A percentile compares a stretch with the other conserved stretches of the same genome.
These are phyloP conservation scores for Phialophora tarda DNA, from an alignment of 2,329 filamentous ascomycete genomes.

Conservation along the genomic window DNA sequence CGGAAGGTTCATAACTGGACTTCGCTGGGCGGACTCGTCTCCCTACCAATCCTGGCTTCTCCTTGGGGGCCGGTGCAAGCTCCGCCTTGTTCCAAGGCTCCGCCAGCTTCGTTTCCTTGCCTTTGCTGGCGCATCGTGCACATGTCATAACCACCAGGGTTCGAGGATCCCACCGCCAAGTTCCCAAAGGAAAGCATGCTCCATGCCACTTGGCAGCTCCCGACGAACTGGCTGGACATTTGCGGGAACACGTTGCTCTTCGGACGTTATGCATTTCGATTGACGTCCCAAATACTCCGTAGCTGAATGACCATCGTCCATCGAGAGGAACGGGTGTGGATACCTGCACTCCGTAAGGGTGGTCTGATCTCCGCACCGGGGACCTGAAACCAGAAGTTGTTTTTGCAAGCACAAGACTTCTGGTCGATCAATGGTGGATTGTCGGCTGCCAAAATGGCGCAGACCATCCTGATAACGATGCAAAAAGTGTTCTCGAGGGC, in stretches of 20 bases:
- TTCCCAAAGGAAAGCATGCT: background rate
- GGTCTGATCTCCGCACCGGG: background rate
- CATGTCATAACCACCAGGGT: background rate
- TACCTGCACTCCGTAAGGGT: background rate
- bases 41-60: background rate
- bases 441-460: background rate
- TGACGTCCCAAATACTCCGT: background rate
- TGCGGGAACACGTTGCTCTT: background rate
- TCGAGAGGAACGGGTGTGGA: background rate
- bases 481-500: background rate
- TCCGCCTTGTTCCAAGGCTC: background rate
- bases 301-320: background rate
- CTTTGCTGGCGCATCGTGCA: background rate
- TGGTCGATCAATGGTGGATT: background rate
- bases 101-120: background rate
- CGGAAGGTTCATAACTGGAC: background rate
- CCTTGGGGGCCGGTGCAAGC: background rate
- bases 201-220: background rate
- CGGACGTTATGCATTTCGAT: background rate
- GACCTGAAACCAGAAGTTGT: background rate
- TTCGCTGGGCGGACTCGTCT: background rate
- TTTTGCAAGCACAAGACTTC: background rate
- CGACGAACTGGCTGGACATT: background rate
- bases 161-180: background rate
- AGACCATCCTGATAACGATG: background rate